A percentile compares a stretch with the other conserved stretches of the same genome.
These are phyloP conservation scores for Coemansia reversa DNA, from an alignment of 192 early-diverging fungal genomes.

Conservation along the genomic window DNA sequence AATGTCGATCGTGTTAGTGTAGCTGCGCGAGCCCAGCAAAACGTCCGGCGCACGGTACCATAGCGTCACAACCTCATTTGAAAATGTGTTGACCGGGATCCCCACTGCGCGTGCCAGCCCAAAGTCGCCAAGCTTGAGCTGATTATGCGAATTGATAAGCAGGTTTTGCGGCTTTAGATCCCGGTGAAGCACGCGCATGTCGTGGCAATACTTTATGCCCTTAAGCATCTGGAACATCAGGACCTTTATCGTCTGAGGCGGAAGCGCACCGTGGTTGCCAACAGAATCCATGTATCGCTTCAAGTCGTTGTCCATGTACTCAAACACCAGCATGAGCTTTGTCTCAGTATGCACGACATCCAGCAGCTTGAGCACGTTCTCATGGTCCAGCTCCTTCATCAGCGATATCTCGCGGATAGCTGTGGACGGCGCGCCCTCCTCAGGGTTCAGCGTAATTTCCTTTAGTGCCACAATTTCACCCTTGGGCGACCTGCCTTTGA, in stretches of 20 bases:
- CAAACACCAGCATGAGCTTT: slow-evolving; percentile 83
- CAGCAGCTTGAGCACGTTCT: slow-evolving; percentile 83
- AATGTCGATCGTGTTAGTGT: slow-evolving; percentile 95
- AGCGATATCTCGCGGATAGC: slow-evolving; percentile 98
- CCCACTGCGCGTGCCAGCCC: slow-evolving; percentile 82
- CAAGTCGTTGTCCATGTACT: slow-evolving; percentile 85
- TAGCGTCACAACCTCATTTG: slow-evolving; percentile 97
- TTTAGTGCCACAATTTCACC: slow-evolving; percentile 93
- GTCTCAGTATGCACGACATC: slow-evolving; percentile 85
- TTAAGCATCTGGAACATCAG: slow-evolving; percentile 82
- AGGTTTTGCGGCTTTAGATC: slow-evolving; percentile 88
- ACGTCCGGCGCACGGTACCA: slow-evolving; percentile 99
- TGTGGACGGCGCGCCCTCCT: slow-evolving; percentile 94
- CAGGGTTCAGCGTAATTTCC: slow-evolving; percentile 88
- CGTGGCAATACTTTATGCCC: slow-evolving; percentile 83
- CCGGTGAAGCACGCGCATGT: slow-evolving; percentile 78
- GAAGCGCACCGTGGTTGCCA: slow-evolving; percentile 62
- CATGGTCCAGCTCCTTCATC: slow-evolving; percentile 93
- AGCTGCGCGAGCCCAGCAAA: slow-evolving; percentile 91
- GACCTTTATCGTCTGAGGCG: slow-evolving; percentile 66
- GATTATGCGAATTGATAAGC: slow-evolving; percentile 74
- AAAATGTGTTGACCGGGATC: slow-evolving; percentile 90
- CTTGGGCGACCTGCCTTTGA: slow-evolving; percentile 77
- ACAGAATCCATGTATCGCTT: slow-evolving; percentile 83
- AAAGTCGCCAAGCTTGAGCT: slow-evolving; percentile 84